Evolutionary conservation across 345 rosid genomes (phyloP).

Genomic region (Eutrema yunnanense): DNA sequence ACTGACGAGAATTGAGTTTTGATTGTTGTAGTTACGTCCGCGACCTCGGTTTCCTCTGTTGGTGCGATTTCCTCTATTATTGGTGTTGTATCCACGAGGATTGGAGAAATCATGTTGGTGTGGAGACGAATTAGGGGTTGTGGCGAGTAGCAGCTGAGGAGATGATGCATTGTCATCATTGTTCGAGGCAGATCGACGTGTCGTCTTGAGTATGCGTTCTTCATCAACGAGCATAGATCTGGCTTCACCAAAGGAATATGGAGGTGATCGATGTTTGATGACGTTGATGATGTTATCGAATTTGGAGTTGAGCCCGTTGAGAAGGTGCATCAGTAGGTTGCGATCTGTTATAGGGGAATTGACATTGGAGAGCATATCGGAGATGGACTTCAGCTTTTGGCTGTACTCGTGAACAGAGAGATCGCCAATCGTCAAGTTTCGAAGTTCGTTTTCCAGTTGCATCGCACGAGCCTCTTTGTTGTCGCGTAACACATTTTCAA

Average conservation of each 20-base stretch:
- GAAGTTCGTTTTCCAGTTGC: no score
- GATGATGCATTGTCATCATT: neutral
- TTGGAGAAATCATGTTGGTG: neutral
- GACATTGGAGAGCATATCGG: no score
- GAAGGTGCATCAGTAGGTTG: no score
- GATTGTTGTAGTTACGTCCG: neutral
- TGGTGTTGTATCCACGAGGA: neutral
- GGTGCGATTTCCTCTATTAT: neutral
- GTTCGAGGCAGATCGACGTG: neutral
- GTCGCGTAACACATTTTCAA: no score
- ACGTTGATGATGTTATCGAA: no score
- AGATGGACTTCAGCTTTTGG: no score
- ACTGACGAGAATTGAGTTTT: neutral
- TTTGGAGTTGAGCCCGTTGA: no score
- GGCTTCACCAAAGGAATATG: neutral
- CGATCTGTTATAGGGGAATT: no score
- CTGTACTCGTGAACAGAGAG: no score
- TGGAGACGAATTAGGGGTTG: neutral
- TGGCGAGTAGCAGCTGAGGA: neutral
- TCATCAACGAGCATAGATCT: neutral
- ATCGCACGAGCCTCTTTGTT: no score
- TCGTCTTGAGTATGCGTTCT: neutral
- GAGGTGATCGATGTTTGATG: neutral
- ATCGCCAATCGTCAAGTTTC: no score
- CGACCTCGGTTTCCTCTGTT: neutral